Base-by-base conservation (phyloP, 805 yeast species). In the Peterozyma xylosa region DNA sequence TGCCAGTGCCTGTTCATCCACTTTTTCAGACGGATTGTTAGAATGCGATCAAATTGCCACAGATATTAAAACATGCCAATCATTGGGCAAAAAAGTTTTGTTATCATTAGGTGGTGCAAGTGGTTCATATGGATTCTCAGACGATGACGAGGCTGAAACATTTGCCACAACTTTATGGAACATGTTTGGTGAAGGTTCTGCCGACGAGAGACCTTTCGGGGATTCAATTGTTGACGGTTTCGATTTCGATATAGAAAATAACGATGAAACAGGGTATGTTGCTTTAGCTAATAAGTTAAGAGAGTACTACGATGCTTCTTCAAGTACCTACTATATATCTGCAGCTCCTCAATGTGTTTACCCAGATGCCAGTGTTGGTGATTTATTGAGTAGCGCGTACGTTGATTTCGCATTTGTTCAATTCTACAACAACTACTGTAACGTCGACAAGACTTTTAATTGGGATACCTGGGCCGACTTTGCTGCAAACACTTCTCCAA, bases 311-410 rank as follows among this genome's bases (percentile, higher is more conserved):
- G 51, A 51, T 11, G 63, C 68, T 35, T 34, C 50, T 32, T 69
- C 83, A 38, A 84, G 80, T 62, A 53, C 63, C 29, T 86, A 80
- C 66, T 86, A 82, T 59, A 66, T 88, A 38, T 79, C 95, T 42
- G 96, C 96, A 51, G 91, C 96, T 49, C 96, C 96, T 16, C 96
- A 88, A 67, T 90, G 96, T 67, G 82, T 79, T 21, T 84, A 80
- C 60, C 96, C 96, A 15, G 96, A 89, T 66, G 81, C 76, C 11
- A 59, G 63, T 39, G 59, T 67, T 35, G 71, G 72, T 45, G 59
- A 64, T 42, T 59, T 74, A 33, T 53, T 74, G 39, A 56, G 59
- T 32, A 39, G 73, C 62, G 79, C 86, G 10, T 68, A 76, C 34
- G 69, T 89, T 51, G 96, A 89, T 63, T 87, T 79, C 60, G 84